These are phyloP conservation scores for Aspergillus thermomutatus DNA, from an alignment of 2,329 filamentous ascomycete species.

Conservation along the genomic window DNA sequence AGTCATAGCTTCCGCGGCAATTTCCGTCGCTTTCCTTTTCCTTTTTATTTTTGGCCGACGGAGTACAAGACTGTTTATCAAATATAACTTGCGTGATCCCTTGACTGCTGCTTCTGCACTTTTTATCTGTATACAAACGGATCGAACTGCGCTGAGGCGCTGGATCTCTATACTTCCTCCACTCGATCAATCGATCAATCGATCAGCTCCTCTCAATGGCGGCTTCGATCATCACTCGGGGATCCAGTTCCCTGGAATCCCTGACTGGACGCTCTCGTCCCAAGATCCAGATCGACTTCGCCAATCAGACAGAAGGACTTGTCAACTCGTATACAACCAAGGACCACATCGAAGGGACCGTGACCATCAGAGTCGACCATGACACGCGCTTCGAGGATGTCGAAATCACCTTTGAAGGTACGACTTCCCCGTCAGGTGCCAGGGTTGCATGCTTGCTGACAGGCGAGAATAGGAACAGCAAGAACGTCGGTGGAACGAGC, in stretches of 20 bases:
- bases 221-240: constrained; percentile 24
- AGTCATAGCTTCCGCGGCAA: neutral
- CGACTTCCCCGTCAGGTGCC: constrained; percentile 6
- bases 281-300: constrained; percentile 29
- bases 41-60: neutral
- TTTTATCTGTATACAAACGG: neutral
- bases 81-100: neutral
- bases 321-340: constrained; percentile 54
- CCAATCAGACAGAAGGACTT: constrained; percentile 30
- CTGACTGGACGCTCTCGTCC: constrained; percentile 27
- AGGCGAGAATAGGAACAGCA: constrained; percentile 42
- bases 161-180: constrained; percentile 1
- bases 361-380: constrained; percentile 47
- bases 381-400: constrained; percentile 58
- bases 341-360: constrained; percentile 55
- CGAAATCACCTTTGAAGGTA: constrained; percentile 57
- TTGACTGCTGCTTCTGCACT: neutral
- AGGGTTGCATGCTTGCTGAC: neutral
- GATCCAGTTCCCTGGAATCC: constrained; percentile 25
- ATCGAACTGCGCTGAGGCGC: constrained; percentile 1
- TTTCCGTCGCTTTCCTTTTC: neutral
- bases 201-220: constrained; percentile 9
- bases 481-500: constrained; percentile 55
- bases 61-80: neutral
- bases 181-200: neutral